Conservation (phyloP, 2,329 filamentous ascomycete genomes). For the Colletotrichum liaoningense region DNA sequence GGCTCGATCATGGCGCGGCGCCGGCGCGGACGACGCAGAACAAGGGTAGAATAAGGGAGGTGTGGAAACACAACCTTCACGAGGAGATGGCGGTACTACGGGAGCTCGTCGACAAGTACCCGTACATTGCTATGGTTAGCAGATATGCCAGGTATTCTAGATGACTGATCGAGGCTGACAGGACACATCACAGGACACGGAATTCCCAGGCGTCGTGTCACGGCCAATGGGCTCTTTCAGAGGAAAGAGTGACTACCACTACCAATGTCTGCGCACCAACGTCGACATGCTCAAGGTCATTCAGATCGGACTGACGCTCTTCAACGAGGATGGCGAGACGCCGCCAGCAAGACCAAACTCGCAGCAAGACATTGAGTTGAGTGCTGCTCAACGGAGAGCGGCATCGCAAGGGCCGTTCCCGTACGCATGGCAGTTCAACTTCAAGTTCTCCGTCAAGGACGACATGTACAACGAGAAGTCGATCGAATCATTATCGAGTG, state of each 20-base stretch:
- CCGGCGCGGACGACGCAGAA: constrained; percentile 69
- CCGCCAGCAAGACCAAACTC: constrained; percentile 76
- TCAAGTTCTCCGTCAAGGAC: constrained; percentile 91
- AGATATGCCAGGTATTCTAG: background rate
- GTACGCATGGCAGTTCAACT: constrained; percentile 99
- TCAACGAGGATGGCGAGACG: constrained; percentile 89
- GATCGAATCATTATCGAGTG: constrained; percentile 89
- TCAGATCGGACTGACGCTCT: constrained; percentile 93
- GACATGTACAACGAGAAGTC: constrained; percentile 99
- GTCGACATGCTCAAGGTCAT: constrained; percentile 98
- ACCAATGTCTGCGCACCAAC: constrained; percentile 96
- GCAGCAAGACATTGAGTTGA: constrained; percentile 53
- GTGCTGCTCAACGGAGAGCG: constrained; percentile 52
- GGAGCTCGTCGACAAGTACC: constrained; percentile 88
- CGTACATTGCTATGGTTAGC: constrained; percentile 96
- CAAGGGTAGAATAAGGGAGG: constrained; percentile 90
- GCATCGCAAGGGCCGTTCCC: constrained; percentile 69
- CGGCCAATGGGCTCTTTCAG: constrained; percentile 94
- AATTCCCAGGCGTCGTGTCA: constrained; percentile 97
- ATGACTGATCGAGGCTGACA: constrained; percentile 20
- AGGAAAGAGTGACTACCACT: constrained; percentile 97
- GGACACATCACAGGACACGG: constrained; percentile 78
- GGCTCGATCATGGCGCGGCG: constrained; percentile 36
- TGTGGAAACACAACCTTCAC: constrained; percentile 92
- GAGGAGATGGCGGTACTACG: constrained; percentile 91